Evolutionary conservation across 2,329 filamentous ascomycete species (phyloP).

Genomic region (Pseudonectria foliicola): DNA sequence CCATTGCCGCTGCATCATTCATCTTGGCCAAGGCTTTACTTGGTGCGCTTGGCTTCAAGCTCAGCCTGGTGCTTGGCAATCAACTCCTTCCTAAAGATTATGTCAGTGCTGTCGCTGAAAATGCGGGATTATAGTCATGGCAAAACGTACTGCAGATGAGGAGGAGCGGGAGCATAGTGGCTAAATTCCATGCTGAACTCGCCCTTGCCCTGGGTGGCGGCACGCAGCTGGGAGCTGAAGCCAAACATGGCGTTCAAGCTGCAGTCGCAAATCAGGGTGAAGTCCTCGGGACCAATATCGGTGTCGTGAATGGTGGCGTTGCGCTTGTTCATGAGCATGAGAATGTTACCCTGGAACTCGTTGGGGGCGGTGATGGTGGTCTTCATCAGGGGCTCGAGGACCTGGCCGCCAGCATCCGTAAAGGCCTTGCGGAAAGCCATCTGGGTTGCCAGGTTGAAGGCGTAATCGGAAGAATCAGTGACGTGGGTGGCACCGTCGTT

Average conservation of each 20-base stretch:
- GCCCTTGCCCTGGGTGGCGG: slow-evolving; percentile 94
- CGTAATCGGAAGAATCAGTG: slow-evolving; percentile 94
- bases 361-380: slow-evolving; percentile 91
- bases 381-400: slow-evolving; percentile 97
- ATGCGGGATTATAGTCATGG: background rate
- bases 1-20: slow-evolving; percentile 3
- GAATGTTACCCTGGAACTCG: slow-evolving; percentile 95
- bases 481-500: slow-evolving; percentile 96
- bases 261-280: slow-evolving; percentile 86
- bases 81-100: slow-evolving; percentile 44
- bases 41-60: slow-evolving; percentile 48
- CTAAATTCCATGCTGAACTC: slow-evolving; percentile 99
- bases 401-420: slow-evolving; percentile 67
- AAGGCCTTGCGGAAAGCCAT: slow-evolving; percentile 97
- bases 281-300: slow-evolving; percentile 88
- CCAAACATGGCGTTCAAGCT: slow-evolving; percentile 97
- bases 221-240: slow-evolving; percentile 83
- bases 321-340: slow-evolving; percentile 93
- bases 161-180: slow-evolving; percentile 82
- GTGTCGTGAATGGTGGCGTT: slow-evolving; percentile 93
- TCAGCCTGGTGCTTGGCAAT: slow-evolving; percentile 53
- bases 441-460: slow-evolving; percentile 90
- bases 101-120: slow-evolving; percentile 4
- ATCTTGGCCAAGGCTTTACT: slow-evolving; percentile 28
- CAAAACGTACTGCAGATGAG: slow-evolving; percentile 73